These are phyloP conservation scores for Blepharisma japonicum DNA, from an alignment of 73 alveolate genomes.

Conservation along the genomic window DNA sequence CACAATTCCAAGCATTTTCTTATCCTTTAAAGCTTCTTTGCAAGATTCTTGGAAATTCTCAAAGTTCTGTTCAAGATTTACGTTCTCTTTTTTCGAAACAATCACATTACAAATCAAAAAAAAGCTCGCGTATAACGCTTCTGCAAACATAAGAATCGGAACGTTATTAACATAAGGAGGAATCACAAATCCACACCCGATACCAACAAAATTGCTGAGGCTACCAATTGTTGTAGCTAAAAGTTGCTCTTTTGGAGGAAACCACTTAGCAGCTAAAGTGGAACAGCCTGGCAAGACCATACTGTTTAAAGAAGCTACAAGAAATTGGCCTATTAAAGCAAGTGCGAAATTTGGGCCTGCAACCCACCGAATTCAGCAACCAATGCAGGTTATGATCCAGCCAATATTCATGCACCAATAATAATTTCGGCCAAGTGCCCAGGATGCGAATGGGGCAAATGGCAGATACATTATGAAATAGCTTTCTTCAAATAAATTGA, in stretches of 20 bases:
- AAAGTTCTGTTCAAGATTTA: too few relatives aligned
- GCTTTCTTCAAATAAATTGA: neutral
- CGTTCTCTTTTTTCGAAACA: neutral
- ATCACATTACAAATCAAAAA: neutral
- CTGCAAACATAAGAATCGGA: neutral
- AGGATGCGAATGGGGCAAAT: conserved; percentile 30
- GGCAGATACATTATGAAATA: conserved; percentile 24
- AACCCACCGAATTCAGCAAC: conserved; percentile 13
- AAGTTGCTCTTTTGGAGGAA: conserved; percentile 18
- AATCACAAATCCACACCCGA: conserved; percentile 24
- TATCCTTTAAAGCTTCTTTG: too few relatives aligned
- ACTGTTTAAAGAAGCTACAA: conserved; percentile 21
- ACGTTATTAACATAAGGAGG: conserved; percentile 15
- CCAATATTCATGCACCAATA: conserved; percentile 30
- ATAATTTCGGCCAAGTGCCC: neutral
- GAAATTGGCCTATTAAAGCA: conserved; percentile 20
- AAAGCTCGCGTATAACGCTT: conserved; percentile 8
- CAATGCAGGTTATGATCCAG: conserved; percentile 3
- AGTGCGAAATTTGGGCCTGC: neutral
- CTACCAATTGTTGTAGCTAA: conserved; percentile 25
- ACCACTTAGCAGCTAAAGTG: conserved; percentile 28
- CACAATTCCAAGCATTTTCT: too few relatives aligned
- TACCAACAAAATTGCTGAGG: conserved; percentile 25
- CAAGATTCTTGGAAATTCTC: too few relatives aligned
- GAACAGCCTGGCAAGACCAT: conserved; percentile 30